Evolutionary conservation across 2,329 filamentous ascomycete species (phyloP).

Genomic region (Curvularia eragrostidis): DNA sequence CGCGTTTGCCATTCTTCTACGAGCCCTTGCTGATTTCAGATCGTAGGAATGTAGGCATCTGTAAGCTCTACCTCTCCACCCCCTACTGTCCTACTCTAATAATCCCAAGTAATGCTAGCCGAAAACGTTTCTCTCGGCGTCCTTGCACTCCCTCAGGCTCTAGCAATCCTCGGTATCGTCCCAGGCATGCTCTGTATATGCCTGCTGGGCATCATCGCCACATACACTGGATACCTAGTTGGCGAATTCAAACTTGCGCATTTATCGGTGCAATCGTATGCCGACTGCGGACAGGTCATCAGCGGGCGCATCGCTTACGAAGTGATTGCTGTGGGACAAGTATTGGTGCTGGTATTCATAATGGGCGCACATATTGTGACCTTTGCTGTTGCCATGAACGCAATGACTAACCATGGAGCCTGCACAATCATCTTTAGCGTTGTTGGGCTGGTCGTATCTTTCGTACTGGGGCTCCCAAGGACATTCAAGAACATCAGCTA

Average conservation of each 20-base stretch:
- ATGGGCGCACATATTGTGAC: constrained; percentile 75
- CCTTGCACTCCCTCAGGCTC: constrained; percentile 61
- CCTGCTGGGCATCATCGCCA: constrained; percentile 61
- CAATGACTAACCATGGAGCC: constrained; percentile 65
- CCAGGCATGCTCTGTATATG: constrained; percentile 63
- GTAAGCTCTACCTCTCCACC: background rate
- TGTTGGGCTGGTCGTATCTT: constrained; percentile 65
- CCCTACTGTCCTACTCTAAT: background rate
- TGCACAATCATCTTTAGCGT: constrained; percentile 71
- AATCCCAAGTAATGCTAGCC: constrained; percentile 60
- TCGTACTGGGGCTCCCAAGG: constrained; percentile 65
- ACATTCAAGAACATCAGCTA: constrained; percentile 69
- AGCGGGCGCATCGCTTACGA: constrained; percentile 67
- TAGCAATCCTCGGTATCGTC: constrained; percentile 61
- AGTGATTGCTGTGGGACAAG: constrained; percentile 66
- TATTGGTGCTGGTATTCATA: constrained; percentile 71
- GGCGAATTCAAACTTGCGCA: constrained; percentile 64
- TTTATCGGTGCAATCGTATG: constrained; percentile 69
- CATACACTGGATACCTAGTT: constrained; percentile 67
- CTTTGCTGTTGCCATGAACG: constrained; percentile 72
- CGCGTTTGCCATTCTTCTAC: background rate
- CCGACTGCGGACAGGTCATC: constrained; percentile 70
- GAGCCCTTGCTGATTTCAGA: background rate
- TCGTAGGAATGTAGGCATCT: constrained; percentile 6
- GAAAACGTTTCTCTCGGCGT: constrained; percentile 66